Base-by-base conservation (phyloP, 1,139 yeast genomes). In the Blastobotrys indianensis region DNA sequence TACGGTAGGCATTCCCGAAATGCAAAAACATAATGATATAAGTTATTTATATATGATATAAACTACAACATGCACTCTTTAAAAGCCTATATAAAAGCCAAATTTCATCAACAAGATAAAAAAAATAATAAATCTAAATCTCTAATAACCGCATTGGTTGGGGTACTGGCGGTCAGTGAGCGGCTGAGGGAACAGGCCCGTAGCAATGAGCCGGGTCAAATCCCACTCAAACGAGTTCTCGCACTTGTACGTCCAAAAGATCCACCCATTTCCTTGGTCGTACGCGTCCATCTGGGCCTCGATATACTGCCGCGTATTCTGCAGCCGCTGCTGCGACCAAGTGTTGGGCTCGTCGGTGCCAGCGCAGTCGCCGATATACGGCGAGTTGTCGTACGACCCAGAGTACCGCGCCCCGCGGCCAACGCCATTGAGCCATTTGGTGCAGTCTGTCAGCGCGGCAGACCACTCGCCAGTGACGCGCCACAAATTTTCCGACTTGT, bases 401-500 rank as follows among this genome's bases (percentile, higher is more conserved):
- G 85, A 88, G 68, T 76, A 88, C 59, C 97, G 79, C 23, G 97
- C 82, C 44, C 96, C 96, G 47, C 80, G 72, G 40, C 87, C 86
- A 36, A 86, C 94, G 57, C 97, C 97, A 59, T 92, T 92, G 51
- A 92, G 71, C 95, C 95, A 85, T 51, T 74, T 74, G 17, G 94
- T 80, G 72, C 98, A 92, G 67, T 92, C 97, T 10, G 96, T 87
- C 55, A 90, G 72, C 1, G 97, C 97, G 15, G 94, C 97, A 29
- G 94, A 76, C 84, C 92, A 92, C 71, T 92, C 98, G 51, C 97
- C 97, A 48, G 79, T 74, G 30, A 90, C 76, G 48, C 78, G 76
- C 86, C 94, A 84, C 65, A 82, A 82, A 58, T 67, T 62, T 63
- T 86, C 95, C 35, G 64, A 52, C 38, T 59, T 54, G 38, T 79